These are phyloP conservation scores for Paramecium tetraurelia DNA, from an alignment of 73 alveolate species.

Conservation along the genomic window DNA sequence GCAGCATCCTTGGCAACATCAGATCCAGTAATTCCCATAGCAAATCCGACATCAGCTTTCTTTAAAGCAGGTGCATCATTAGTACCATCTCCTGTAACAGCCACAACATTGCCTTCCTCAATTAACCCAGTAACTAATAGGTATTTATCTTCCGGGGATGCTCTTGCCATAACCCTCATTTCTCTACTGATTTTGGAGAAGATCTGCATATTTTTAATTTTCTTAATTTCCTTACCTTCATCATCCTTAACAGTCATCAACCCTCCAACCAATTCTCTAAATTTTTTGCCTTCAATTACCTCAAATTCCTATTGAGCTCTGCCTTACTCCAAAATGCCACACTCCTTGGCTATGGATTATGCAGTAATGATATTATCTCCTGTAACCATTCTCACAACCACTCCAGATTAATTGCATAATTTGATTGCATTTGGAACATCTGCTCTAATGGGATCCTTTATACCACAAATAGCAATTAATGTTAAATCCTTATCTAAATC, in stretches of 20 bases:
- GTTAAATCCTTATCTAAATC: slow-evolving; percentile 38
- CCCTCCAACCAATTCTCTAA: slow-evolving; percentile 72
- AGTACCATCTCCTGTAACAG: slow-evolving; percentile 95
- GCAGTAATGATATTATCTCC: slow-evolving; percentile 97
- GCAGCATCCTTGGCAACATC: slow-evolving; percentile 87
- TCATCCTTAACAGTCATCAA: neutral
- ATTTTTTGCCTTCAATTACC: slow-evolving; percentile 66
- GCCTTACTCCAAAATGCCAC: slow-evolving; percentile 76
- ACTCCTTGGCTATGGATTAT: slow-evolving; percentile 89
- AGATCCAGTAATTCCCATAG: slow-evolving; percentile 86
- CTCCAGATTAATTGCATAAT: slow-evolving; percentile 80
- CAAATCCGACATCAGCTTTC: slow-evolving; percentile 87
- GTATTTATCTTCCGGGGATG: slow-evolving; percentile 89
- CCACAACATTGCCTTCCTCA: slow-evolving; percentile 84
- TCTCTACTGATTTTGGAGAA: slow-evolving; percentile 66
- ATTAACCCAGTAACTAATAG: slow-evolving; percentile 87
- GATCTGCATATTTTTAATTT: slow-evolving; percentile 73
- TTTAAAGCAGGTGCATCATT: slow-evolving; percentile 82
- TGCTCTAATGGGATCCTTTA: slow-evolving; percentile 84
- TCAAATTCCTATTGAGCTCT: slow-evolving; percentile 37
- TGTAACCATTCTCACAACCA: slow-evolving; percentile 96
- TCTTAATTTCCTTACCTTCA: slow-evolving; percentile 63
- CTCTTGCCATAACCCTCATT: slow-evolving; percentile 88
- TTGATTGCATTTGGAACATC: slow-evolving; percentile 89
- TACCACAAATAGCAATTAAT: slow-evolving; percentile 68